These are phyloP conservation scores for Fusarium veterinarium DNA, from an alignment of 2,329 filamentous ascomycete genomes.

Conservation along the genomic window DNA sequence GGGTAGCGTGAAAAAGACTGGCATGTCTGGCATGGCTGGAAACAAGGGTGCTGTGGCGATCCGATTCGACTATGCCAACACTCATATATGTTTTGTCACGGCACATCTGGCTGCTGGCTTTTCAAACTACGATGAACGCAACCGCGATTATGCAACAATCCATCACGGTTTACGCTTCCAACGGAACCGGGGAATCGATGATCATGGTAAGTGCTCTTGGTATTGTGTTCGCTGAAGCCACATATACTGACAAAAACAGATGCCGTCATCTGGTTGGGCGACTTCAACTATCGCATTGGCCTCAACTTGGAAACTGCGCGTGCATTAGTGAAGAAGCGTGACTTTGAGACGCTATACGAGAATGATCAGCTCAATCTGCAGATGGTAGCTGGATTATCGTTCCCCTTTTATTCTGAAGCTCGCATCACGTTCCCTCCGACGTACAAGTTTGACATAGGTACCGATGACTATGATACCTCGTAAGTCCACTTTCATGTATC, in stretches of 20 bases:
- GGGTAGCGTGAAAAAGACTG: conserved; percentile 92
- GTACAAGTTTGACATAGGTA: conserved; percentile 94
- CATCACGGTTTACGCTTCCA: conserved; percentile 90
- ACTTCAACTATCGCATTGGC: conserved; percentile 98
- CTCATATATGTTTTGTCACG: conserved; percentile 93
- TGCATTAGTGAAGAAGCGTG: conserved; percentile 75
- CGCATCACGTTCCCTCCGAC: conserved; percentile 90
- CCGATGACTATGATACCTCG: conserved; percentile 91
- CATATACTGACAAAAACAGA: conserved; percentile 53
- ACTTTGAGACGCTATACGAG: conserved; percentile 84
- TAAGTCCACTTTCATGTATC: conserved; percentile 54
- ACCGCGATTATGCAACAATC: conserved; percentile 92
- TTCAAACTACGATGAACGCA: conserved; percentile 95
- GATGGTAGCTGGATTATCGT: conserved; percentile 92
- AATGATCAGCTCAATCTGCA: conserved; percentile 97
- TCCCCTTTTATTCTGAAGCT: conserved; percentile 92
- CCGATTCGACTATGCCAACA: conserved; percentile 92
- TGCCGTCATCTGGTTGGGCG: conserved; percentile 91
- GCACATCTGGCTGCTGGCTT: conserved; percentile 97
- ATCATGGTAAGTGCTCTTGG: conserved; percentile 73
- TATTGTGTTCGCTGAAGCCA: conserved; percentile 14
- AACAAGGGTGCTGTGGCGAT: conserved; percentile 99
- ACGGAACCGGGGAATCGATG: conserved; percentile 87
- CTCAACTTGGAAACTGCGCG: conserved; percentile 82
- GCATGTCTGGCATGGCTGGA: conserved; percentile 95